A percentile compares a stretch with the other conserved stretches of the same genome.
These are phyloP conservation scores for Globisporangium abappressorium DNA, from an alignment of 352 stramenopile species.

Conservation along the genomic window DNA sequence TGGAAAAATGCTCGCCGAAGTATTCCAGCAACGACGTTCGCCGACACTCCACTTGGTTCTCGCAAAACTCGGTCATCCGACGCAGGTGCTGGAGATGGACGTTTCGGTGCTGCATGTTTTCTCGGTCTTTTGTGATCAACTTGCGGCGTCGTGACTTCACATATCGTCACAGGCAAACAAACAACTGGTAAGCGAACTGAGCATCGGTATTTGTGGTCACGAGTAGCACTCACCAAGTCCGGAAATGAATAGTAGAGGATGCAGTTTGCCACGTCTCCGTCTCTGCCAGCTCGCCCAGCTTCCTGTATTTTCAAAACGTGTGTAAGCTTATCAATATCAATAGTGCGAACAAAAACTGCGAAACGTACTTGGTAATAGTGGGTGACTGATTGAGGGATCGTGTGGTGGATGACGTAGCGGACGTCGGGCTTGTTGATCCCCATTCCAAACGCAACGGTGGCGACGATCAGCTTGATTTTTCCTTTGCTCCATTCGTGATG, in stretches of 20 bases:
- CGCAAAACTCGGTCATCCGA: constrained; percentile 85
- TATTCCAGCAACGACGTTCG: constrained; percentile 83
- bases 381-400: constrained; percentile 84
- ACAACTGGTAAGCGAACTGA: neutral
- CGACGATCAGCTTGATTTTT: constrained; percentile 88
- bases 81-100: constrained; percentile 82
- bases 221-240: constrained; percentile 51
- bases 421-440: constrained; percentile 89
- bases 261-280: constrained; percentile 80
- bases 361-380: constrained; percentile 84
- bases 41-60: constrained; percentile 86
- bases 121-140: constrained; percentile 75
- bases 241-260: constrained; percentile 87
- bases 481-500: constrained; percentile 89
- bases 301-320: constrained; percentile 38
- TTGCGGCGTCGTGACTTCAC: constrained; percentile 59
- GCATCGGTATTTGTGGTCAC: neutral
- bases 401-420: constrained; percentile 88
- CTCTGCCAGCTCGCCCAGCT: constrained; percentile 76
- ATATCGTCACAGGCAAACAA: neutral
- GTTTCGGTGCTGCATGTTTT: constrained; percentile 77
- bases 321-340: neutral
- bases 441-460: constrained; percentile 88
- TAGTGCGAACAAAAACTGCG: neutral
- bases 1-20: constrained; percentile 87